Evolutionary conservation across 768 basidiomycete species (phyloP).

Genomic region (Mycena chlorophos): DNA sequence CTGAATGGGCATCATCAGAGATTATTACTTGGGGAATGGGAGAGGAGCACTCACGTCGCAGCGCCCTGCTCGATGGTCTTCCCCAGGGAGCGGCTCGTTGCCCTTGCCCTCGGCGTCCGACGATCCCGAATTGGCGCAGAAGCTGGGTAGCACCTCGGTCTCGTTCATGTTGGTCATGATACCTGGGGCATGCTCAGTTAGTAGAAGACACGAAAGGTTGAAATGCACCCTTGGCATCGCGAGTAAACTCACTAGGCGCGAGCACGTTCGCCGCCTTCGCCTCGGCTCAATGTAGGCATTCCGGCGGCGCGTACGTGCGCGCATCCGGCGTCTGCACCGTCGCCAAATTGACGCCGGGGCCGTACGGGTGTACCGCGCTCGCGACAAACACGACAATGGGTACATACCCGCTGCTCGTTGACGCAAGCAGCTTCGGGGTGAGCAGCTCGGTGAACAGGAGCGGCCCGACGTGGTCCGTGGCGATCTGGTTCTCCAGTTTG

Average conservation of each 20-base stretch:
- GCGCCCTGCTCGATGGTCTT: conserved; percentile 12
- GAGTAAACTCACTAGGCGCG: neutral
- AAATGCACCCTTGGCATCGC: neutral
- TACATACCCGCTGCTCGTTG: neutral
- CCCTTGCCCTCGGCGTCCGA: neutral
- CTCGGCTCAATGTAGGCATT: conserved; percentile 1
- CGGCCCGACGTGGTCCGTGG: conserved; percentile 1
- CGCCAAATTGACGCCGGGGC: neutral
- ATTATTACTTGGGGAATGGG: neutral
- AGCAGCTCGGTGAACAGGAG: conserved; percentile 4
- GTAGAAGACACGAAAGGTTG: neutral
- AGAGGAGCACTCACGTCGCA: neutral
- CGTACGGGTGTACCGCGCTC: neutral
- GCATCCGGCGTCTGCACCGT: neutral
- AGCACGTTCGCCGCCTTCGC: conserved; percentile 10
- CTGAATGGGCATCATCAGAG: neutral
- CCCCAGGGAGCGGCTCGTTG: neutral
- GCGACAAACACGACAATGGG: conserved; percentile 5
- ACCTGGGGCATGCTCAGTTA: neutral
- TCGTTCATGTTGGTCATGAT: conserved; percentile 8
- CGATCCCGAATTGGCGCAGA: neutral
- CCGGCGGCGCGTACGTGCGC: neutral
- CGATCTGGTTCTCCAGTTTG: conserved; percentile 9
- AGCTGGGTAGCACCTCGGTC: neutral
- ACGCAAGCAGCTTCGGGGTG: conserved; percentile 11